Evolutionary conservation across 1,284 basidiomycete species (phyloP).

Genomic region (Cutaneotrichosporon cutaneum): DNA sequence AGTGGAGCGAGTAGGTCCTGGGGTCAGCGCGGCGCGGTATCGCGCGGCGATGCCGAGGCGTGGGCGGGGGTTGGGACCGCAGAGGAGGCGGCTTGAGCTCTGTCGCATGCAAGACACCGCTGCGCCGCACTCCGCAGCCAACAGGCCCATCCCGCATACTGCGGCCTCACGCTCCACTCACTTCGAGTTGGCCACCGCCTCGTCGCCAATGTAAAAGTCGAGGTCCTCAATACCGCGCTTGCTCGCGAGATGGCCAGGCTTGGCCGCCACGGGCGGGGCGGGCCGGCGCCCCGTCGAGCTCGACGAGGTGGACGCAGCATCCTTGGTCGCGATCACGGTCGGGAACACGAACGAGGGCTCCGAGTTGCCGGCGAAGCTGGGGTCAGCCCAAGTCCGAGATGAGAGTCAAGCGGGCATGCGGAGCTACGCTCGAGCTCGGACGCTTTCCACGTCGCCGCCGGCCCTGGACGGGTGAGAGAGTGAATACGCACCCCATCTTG

Average conservation of each 20-base stretch:
- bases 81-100: background rate
- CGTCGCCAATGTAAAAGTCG: slow-evolving; percentile 99
- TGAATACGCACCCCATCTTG: slow-evolving; percentile 79
- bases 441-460: background rate
- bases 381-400: slow-evolving; percentile 10
- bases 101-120: background rate
- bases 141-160: background rate
- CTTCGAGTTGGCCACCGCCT: slow-evolving; percentile 92
- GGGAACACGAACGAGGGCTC: slow-evolving; percentile 98
- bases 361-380: slow-evolving; percentile 95
- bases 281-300: slow-evolving; percentile 33
- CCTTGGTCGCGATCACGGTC: slow-evolving; percentile 87
- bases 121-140: background rate
- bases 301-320: slow-evolving; percentile 56
- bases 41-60: background rate
- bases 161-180: slow-evolving; percentile 25
- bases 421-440: background rate
- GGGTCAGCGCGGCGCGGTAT: slow-evolving; percentile 29
- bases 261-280: slow-evolving; percentile 61
- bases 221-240: slow-evolving; percentile 98
- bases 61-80: too few species aligned
- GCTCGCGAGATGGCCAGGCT: slow-evolving; percentile 88
- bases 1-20: slow-evolving; percentile 85
- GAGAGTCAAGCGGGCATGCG: background rate
- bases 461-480: background rate